Evolutionary conservation across 139 green algal genomes (phyloP).

Genomic region (Auxenochlorella pyrenoidosa): DNA sequence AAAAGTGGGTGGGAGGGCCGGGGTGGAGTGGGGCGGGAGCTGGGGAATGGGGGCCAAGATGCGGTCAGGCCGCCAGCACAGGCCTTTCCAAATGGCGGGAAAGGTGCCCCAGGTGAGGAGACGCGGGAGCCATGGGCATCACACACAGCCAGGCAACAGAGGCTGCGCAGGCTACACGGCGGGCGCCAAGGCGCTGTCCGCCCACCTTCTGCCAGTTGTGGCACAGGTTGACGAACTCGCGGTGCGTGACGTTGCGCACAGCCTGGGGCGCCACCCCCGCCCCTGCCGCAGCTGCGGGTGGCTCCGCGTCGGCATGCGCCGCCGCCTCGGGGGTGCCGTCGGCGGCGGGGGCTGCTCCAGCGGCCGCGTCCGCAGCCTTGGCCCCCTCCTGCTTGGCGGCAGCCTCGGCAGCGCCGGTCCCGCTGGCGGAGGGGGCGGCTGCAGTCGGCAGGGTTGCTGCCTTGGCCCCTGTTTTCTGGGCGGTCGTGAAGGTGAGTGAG

Average conservation of each 20-base stretch:
- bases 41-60: too few species aligned
- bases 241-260: constrained; percentile 17
- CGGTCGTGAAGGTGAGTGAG: constrained; percentile 26
- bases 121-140: too few species aligned
- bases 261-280: not conserved
- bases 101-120: too few species aligned
- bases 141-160: too few species aligned
- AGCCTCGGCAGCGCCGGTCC: not conserved
- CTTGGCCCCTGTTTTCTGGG: not conserved
- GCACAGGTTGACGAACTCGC: constrained; percentile 33
- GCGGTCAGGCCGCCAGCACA: too few species aligned
- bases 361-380: not conserved
- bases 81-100: too few species aligned
- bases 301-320: not conserved
- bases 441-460: not conserved
- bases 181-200: too few species aligned
- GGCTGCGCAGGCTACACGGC: too few species aligned
- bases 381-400: not conserved
- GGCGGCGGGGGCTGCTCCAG: not conserved
- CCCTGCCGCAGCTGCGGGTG: not conserved
- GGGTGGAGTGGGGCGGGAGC: not conserved
- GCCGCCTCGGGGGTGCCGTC: not conserved
- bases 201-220: constrained; percentile 39
- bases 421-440: not conserved
- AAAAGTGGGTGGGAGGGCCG: not conserved